Conservation (phyloP, 305 asterid species). For the Fraxinus angustifolia region DNA sequence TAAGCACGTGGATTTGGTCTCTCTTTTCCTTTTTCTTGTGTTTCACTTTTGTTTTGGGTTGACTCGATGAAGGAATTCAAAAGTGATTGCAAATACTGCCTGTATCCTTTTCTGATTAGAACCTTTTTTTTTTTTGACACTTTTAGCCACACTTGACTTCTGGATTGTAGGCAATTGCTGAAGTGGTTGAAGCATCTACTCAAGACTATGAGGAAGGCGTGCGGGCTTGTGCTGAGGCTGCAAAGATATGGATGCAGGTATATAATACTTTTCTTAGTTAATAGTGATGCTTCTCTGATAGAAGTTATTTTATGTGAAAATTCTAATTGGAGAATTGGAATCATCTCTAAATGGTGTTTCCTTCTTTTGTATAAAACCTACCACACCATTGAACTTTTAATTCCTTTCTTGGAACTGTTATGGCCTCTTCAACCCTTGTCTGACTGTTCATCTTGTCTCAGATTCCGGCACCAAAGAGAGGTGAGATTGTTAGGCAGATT, state of each 20-base stretch:
- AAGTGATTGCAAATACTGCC: background rate
- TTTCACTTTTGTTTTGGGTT: background rate
- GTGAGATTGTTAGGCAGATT: slow-evolving; percentile 95
- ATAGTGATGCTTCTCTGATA: background rate
- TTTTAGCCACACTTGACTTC: background rate
- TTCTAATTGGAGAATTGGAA: background rate
- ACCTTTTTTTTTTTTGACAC: background rate
- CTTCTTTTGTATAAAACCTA: background rate
- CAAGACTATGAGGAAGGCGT: slow-evolving; percentile 87
- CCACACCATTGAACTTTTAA: background rate
- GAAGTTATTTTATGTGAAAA: background rate
- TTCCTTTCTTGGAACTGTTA: background rate
- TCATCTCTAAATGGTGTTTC: background rate
- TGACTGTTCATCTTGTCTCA: slow-evolving; percentile 32
- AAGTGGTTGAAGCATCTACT: slow-evolving; percentile 70
- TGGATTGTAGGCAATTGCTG: slow-evolving; percentile 62
- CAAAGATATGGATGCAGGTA: slow-evolving; percentile 69
- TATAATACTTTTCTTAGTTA: background rate
- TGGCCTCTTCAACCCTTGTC: background rate
- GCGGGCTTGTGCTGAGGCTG: slow-evolving; percentile 66
- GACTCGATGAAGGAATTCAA: slow-evolving; percentile 4
- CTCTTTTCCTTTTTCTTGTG: background rate
- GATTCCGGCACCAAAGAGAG: slow-evolving; percentile 98
- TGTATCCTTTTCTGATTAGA: background rate
- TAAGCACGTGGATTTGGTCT: background rate